Percentiles rank a stretch among this genome's conserved stretches.
phyloP scores from a whole-genome alignment of 83 land plant genomes.

The Picea engelmannii region DNA sequence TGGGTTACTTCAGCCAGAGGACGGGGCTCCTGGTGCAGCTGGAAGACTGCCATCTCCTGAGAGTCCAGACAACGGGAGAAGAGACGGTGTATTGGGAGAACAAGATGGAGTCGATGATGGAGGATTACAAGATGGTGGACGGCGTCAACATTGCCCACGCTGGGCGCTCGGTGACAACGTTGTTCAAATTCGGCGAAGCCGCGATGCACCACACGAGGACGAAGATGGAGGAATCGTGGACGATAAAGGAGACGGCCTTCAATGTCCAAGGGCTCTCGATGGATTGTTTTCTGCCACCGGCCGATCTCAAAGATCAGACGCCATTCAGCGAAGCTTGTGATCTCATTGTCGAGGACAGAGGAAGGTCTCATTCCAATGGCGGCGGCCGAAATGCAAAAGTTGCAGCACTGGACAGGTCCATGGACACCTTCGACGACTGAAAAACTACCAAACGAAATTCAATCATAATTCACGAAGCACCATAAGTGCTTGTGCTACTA shows the following conservation, averaged over 20 bases:
- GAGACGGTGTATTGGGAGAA: constrained; percentile 66
- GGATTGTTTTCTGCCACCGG: constrained; percentile 63
- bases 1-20: constrained; percentile 71
- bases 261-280: constrained; percentile 58
- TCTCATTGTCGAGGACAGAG: background rate
- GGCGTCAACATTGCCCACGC: constrained; percentile 59
- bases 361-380: background rate
- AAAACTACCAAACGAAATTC: too few species aligned
- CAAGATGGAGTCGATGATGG: constrained; percentile 40
- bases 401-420: background rate
- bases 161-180: constrained; percentile 37
- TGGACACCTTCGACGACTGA: background rate
- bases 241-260: constrained; percentile 52
- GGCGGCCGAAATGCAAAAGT: background rate
- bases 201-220: constrained; percentile 21
- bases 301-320: constrained; percentile 16
- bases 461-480: too few species aligned
- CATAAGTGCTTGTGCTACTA: too few species aligned
- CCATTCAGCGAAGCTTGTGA: background rate
- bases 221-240: constrained; percentile 58
- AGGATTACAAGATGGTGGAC: constrained; percentile 55
- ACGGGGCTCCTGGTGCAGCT: constrained; percentile 55
- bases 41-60: constrained; percentile 66
- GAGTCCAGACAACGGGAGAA: constrained; percentile 48
- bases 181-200: constrained; percentile 46